A percentile compares a stretch with the other conserved stretches of the same genome.
phyloP scores from a whole-genome alignment of 768 basidiomycete genomes.

The Phaeolepiota aurea region DNA sequence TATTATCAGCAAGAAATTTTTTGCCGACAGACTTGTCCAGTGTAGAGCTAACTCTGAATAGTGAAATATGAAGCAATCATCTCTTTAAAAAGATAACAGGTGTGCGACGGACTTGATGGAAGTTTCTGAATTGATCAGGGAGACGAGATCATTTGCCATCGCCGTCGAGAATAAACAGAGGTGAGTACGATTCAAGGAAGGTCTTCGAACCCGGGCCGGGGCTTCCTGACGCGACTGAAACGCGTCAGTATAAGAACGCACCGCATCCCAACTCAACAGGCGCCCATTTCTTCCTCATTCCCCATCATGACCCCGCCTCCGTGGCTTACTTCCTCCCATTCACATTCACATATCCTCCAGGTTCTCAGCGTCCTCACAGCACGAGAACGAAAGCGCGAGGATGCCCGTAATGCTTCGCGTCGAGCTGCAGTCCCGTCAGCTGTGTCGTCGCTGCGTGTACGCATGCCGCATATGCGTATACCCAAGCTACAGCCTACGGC shows the following conservation, averaged over 20 bases:
- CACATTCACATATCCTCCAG: slow-evolving; percentile 12
- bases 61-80: too few species aligned
- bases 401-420: slow-evolving; percentile 19
- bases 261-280: too few species aligned
- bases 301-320: slow-evolving; percentile 13
- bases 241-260: too few species aligned
- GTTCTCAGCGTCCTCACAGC: slow-evolving; percentile 25
- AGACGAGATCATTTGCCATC: slow-evolving; percentile 19
- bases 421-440: slow-evolving; percentile 5
- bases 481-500: background rate
- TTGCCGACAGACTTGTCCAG: slow-evolving; percentile 68
- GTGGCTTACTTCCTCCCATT: slow-evolving; percentile 20
- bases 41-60: slow-evolving; percentile 66
- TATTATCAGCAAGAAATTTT: slow-evolving; percentile 61
- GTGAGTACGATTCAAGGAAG: too few species aligned
- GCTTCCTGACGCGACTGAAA: too few species aligned
- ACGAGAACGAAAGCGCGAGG: slow-evolving; percentile 25
- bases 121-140: slow-evolving; percentile 34
- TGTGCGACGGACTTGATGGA: slow-evolving; percentile 44
- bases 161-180: slow-evolving; percentile 6
- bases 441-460: background rate
- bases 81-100: too few species aligned
- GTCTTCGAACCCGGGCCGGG: too few species aligned
- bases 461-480: background rate
- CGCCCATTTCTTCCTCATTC: too few species aligned